These are phyloP conservation scores for Gentiana dahurica DNA, from an alignment of 257 asterid genomes.

Conservation along the genomic window DNA sequence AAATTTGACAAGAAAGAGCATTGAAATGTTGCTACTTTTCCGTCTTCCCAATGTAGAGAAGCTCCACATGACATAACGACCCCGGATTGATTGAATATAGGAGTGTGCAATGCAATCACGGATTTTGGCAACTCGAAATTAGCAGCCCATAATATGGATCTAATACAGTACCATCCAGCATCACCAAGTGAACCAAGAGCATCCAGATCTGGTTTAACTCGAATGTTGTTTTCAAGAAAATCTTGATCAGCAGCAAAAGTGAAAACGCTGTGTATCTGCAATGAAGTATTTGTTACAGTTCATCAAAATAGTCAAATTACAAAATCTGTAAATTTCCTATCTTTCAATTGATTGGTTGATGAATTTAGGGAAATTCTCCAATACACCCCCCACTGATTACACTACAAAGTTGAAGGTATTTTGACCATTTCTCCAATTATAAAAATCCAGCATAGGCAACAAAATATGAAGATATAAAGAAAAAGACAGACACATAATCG, in stretches of 20 bases:
- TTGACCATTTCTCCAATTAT: too few relatives aligned
- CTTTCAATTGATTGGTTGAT: too few relatives aligned
- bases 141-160: conserved; percentile 26
- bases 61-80: conserved; percentile 33
- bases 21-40: conserved; percentile 38
- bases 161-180: conserved; percentile 31
- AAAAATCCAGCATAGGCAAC: too few relatives aligned
- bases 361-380: too few relatives aligned
- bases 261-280: conserved; percentile 23
- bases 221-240: conserved; percentile 30
- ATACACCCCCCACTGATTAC: too few relatives aligned
- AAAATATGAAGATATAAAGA: too few relatives aligned
- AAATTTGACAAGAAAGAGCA: conserved; percentile 48
- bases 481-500: too few relatives aligned
- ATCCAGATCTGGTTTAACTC: conserved; percentile 38
- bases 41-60: conserved; percentile 31
- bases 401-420: too few relatives aligned
- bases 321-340: too few relatives aligned
- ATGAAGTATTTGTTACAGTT: neutral
- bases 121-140: conserved; percentile 29
- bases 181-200: conserved; percentile 42
- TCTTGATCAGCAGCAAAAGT: conserved; percentile 19
- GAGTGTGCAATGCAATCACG: conserved; percentile 22
- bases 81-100: conserved; percentile 26
- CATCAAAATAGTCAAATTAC: too few relatives aligned